Evolutionary conservation across 805 yeast genomes (phyloP).

Genomic region (Hanseniaspora lindneri): DNA sequence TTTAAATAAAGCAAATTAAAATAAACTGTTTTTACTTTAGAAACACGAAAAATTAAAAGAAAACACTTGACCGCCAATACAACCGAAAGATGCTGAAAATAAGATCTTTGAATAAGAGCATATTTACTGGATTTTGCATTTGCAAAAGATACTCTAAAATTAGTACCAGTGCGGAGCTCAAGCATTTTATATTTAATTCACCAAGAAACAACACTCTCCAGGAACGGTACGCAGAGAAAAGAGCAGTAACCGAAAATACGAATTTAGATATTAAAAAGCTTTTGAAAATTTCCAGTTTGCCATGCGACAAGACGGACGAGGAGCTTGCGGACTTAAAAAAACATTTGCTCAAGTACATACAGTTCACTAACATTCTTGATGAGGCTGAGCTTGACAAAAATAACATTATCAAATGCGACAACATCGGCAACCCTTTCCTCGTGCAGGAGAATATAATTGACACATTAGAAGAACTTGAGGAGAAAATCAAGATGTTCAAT

Average conservation of each 20-base stretch:
- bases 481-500: neutral
- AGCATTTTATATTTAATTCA: neutral
- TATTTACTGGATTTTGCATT: too few species aligned
- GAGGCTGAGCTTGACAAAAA: slow-evolving; percentile 23
- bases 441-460: slow-evolving; percentile 8
- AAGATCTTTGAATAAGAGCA: too few species aligned
- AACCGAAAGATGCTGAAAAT: neutral
- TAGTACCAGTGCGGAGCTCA: neutral
- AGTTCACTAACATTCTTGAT: slow-evolving; percentile 39
- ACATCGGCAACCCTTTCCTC: slow-evolving; percentile 12
- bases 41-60: too few species aligned
- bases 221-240: neutral
- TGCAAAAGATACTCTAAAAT: neutral
- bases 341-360: slow-evolving; percentile 37
- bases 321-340: slow-evolving; percentile 28
- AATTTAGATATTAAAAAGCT: slow-evolving; percentile 24
- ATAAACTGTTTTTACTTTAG: too few species aligned
- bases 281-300: slow-evolving; percentile 40
- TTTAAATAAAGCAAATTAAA: too few species aligned
- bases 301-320: slow-evolving; percentile 19
- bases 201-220: neutral
- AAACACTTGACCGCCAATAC: too few species aligned
- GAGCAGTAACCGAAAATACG: neutral
- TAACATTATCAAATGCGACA: slow-evolving; percentile 9
- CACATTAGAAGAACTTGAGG: neutral